Base-by-base conservation (phyloP, 2,329 filamentous ascomycete genomes). In the Gaeumannomyces sp. region DNA sequence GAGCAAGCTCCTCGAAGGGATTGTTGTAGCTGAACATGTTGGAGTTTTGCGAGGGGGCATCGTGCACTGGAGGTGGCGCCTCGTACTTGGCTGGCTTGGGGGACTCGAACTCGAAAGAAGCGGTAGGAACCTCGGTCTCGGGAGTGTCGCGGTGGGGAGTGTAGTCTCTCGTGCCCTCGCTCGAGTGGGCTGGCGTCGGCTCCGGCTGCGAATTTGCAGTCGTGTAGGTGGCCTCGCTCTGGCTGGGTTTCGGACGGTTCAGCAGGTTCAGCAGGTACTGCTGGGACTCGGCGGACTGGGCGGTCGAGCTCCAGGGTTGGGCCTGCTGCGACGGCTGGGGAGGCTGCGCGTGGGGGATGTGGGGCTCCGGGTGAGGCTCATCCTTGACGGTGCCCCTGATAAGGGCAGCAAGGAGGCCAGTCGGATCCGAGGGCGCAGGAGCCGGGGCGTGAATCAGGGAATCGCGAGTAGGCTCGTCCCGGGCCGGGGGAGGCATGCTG, bases 181-280 rank as follows among this genome's bases (percentile, higher is more conserved):
- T 72, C 33, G 70, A 69, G 57, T 31, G 79, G 68, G 74, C 73
- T 31, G 79, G 76, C 64, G 80, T 78, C 28, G 78, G 74, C 60
- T 62, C 60, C 28, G 60, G 25, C 33, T 45, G 33, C 14, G 45
- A 38, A 10, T 8, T 53, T 22, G 57, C 57, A 63, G 74, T 72
- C 67, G 79, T 63, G 64, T 77, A 70, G 7, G 76, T 72, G 68
- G 78, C 77, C 60, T 87, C 84, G 61, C 78, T 80, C 74, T 89
- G 86, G 65, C 82, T 80, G 16, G 86, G 86, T 77, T 89, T 93
- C 63, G 90, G 88, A 61, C 90, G 88, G 72, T 93, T 95, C 68
- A 99, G 84, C 66, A 98, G 82, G 71, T 92, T 90, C 67, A 98
- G 86, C 61, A 99, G 82, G 73, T 95, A 91, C 68, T 94, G 89